Evolutionary conservation across 305 asterid genomes (phyloP).

Genomic region (Fraxinus dipetala): DNA sequence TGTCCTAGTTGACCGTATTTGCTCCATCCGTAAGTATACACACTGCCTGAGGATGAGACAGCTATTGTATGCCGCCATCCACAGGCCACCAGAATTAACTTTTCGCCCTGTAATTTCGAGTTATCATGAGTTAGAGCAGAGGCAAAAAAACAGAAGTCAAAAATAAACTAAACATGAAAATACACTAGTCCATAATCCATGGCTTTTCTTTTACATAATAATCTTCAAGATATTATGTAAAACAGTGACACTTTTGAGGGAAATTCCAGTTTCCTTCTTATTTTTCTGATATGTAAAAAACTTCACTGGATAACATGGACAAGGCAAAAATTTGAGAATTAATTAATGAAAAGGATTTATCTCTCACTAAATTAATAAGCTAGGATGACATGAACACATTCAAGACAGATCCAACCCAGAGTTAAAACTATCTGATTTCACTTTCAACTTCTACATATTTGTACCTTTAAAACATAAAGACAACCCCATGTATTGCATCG

Average conservation of each 20-base stretch:
- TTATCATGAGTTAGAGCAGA: neutral
- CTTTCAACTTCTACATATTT: neutral
- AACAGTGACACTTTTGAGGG: neutral
- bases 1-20: conserved; percentile 98
- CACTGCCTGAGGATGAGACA: conserved; percentile 70
- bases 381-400: neutral
- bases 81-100: conserved; percentile 84
- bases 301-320: neutral
- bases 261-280: neutral
- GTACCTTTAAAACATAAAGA: neutral
- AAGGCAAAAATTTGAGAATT: neutral
- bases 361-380: neutral
- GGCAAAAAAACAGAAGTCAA: neutral
- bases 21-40: conserved; percentile 96
- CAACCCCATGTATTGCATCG: neutral
- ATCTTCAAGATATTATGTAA: neutral
- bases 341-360: neutral
- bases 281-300: neutral
- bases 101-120: conserved; percentile 54
- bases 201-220: neutral
- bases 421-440: neutral
- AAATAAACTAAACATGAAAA: neutral
- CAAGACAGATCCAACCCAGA: neutral
- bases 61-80: conserved; percentile 99
- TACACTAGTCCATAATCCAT: neutral